Percentiles rank a stretch among this genome's conserved stretches.
Evolutionary conservation across 768 basidiomycete genomes (phyloP).

Genomic region (Mycena capillaripes): DNA sequence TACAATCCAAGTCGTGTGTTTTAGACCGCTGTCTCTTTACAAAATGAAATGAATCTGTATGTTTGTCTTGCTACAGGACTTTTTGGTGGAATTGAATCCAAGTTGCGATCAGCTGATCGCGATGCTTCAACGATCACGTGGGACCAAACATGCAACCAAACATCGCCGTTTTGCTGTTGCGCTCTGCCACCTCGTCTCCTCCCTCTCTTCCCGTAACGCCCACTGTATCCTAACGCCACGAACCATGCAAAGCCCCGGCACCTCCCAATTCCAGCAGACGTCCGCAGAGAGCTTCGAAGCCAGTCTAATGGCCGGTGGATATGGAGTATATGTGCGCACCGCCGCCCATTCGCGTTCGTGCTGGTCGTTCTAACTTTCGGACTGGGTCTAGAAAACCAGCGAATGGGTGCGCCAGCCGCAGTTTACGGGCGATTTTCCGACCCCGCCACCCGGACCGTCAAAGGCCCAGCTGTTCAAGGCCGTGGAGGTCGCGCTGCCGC

Average conservation of each 20-base stretch:
- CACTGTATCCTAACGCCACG: not conserved
- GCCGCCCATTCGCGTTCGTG: not conserved
- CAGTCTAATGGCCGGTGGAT: slow-evolving; percentile 68
- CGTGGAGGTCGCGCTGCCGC: slow-evolving; percentile 17
- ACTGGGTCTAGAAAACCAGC: slow-evolving; percentile 44
- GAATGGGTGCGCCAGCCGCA: slow-evolving; percentile 45
- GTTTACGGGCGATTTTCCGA: slow-evolving; percentile 50
- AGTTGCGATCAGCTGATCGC: not conserved
- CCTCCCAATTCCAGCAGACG: slow-evolving; percentile 59
- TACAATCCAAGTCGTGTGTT: not conserved
- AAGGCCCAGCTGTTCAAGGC: slow-evolving; percentile 32
- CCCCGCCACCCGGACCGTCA: slow-evolving; percentile 42
- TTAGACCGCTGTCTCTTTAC: slow-evolving; percentile 8
- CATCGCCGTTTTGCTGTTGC: not conserved
- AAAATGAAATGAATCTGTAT: not conserved
- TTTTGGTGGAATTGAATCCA: no score
- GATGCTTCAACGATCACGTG: slow-evolving; percentile 21
- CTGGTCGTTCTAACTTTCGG: not conserved
- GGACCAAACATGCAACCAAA: not conserved
- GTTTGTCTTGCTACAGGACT: not conserved
- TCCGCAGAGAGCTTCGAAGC: slow-evolving; percentile 71
- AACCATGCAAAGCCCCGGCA: slow-evolving; percentile 33
- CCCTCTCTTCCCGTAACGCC: not conserved
- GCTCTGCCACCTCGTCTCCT: not conserved
- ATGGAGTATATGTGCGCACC: slow-evolving; percentile 59